These are phyloP conservation scores for Acorus calamus DNA, from an alignment of 106 monocot species.

Conservation along the genomic window DNA sequence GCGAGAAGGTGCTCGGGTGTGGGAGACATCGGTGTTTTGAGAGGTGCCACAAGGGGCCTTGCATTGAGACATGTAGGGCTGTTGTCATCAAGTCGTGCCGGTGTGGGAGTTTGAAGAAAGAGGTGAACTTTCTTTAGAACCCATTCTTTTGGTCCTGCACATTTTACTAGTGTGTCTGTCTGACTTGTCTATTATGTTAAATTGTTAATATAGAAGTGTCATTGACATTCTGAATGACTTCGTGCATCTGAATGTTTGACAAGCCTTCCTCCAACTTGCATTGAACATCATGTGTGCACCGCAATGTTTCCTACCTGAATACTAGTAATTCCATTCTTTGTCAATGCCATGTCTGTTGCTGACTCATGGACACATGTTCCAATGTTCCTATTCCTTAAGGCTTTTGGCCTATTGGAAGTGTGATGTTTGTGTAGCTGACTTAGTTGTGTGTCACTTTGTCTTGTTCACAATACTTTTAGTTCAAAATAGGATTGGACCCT, in stretches of 20 bases:
- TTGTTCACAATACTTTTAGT: no score
- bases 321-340: neutral
- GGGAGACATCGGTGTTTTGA: conserved; percentile 66
- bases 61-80: conserved; percentile 68
- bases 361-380: neutral
- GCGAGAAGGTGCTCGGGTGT: conserved; percentile 69
- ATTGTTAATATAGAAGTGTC: no score
- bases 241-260: no score
- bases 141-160: neutral
- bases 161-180: neutral
- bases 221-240: no score
- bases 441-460: no score
- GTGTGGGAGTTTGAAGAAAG: conserved; percentile 85
- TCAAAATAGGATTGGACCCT: conserved; percentile 3
- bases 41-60: conserved; percentile 76
- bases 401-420: no score
- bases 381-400: neutral
- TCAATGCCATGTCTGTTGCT: neutral
- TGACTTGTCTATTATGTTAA: neutral
- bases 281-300: no score
- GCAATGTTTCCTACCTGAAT: no score
- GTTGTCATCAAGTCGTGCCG: conserved; percentile 60
- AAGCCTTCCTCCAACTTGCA: no score
- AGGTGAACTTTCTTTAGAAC: conserved; percentile 33
- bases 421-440: no score